A percentile compares a stretch with the other conserved stretches of the same genome.
phyloP scores from a whole-genome alignment of 352 stramenopile species.

The Phytophthora litchii region DNA sequence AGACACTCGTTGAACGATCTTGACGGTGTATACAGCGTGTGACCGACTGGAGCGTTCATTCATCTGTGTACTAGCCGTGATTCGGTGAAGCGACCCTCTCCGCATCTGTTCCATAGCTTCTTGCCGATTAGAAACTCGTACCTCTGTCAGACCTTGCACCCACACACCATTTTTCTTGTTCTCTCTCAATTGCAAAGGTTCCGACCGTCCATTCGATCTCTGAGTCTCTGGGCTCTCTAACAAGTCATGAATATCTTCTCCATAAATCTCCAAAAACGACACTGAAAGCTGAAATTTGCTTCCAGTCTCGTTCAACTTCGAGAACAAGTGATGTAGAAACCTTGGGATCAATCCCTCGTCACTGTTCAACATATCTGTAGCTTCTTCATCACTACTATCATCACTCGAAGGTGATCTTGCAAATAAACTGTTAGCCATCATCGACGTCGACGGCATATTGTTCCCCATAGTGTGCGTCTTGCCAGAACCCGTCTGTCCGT shows the following conservation, averaged over 20 bases:
- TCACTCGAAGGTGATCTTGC: slow-evolving; percentile 17
- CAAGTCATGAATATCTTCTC: slow-evolving; percentile 97
- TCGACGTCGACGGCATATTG: slow-evolving; percentile 47
- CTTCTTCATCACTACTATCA: slow-evolving; percentile 21
- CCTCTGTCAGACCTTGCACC: slow-evolving; percentile 81
- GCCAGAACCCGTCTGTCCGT: slow-evolving; percentile 85
- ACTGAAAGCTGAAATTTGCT: slow-evolving; percentile 63
- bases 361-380: slow-evolving; percentile 38
- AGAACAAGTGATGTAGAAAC: slow-evolving; percentile 84
- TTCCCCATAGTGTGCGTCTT: slow-evolving; percentile 91
- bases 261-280: slow-evolving; percentile 97
- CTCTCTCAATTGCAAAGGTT: slow-evolving; percentile 76
- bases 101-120: slow-evolving; percentile 85
- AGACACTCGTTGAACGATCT: slow-evolving; percentile 66
- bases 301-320: slow-evolving; percentile 43
- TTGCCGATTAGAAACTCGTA: slow-evolving; percentile 54
- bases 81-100: slow-evolving; percentile 69
- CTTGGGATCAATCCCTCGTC: slow-evolving; percentile 84
- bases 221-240: slow-evolving; percentile 60
- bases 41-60: slow-evolving; percentile 90
- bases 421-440: slow-evolving; percentile 48
- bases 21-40: slow-evolving; percentile 88
- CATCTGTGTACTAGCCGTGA: slow-evolving; percentile 89
- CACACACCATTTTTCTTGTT: slow-evolving; percentile 72
- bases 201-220: slow-evolving; percentile 32